phyloP scores from a whole-genome alignment of 2,329 filamentous ascomycete species.

The Byssothecium circinans region DNA sequence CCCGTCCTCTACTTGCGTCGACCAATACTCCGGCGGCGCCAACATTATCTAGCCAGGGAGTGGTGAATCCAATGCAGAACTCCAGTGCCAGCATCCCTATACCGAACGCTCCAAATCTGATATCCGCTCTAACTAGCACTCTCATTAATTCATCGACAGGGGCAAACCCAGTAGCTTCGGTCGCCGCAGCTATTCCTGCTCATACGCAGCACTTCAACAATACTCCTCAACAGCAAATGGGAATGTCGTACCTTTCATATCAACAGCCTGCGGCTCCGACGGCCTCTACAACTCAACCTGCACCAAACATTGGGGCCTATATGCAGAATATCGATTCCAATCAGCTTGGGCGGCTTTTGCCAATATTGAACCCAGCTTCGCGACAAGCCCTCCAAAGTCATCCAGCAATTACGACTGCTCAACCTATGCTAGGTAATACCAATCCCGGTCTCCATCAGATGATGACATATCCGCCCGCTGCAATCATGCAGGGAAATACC shows the following conservation, averaged over 20 bases:
- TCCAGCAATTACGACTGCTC: not conserved
- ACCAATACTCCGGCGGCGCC: not conserved
- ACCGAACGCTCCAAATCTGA: not conserved
- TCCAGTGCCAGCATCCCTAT: not conserved
- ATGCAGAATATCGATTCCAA: slow-evolving; percentile 12
- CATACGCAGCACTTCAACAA: not conserved
- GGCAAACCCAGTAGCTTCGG: not conserved
- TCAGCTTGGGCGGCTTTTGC: slow-evolving; percentile 10
- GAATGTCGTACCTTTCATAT: not conserved
- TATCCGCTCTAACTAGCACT: too few relatives aligned
- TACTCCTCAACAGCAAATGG: not conserved
- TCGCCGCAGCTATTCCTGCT: not conserved
- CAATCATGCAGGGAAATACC: not conserved
- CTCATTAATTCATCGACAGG: too few relatives aligned
- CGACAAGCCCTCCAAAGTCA: slow-evolving; percentile 1
- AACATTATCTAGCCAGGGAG: not conserved
- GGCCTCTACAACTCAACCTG: not conserved
- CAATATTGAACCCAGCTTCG: slow-evolving; percentile 8
- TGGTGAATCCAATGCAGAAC: not conserved
- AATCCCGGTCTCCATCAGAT: not conserved
- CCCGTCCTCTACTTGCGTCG: not conserved
- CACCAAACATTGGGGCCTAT: slow-evolving; percentile 9
- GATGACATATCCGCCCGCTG: not conserved
- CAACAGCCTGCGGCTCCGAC: not conserved
- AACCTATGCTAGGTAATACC: not conserved